A percentile compares a stretch with the other conserved stretches of the same genome.
These are phyloP conservation scores for Penicillium aurantiogriseum DNA, from an alignment of 2,329 filamentous ascomycete genomes.

Conservation along the genomic window DNA sequence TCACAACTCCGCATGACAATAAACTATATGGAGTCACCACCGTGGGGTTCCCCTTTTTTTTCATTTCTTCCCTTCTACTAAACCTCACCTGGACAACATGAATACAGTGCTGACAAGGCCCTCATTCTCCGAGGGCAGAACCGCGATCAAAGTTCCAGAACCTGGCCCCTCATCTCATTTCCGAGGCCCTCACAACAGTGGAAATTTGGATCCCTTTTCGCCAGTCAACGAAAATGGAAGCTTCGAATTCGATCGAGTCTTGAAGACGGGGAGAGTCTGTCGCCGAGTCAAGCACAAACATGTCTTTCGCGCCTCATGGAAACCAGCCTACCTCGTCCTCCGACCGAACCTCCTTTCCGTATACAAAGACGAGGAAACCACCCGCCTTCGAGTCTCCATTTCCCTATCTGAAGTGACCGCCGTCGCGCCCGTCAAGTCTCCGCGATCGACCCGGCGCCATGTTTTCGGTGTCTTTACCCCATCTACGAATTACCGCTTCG, in stretches of 20 bases:
- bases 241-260: conserved; percentile 90
- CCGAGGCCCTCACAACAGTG: conserved; percentile 35
- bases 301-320: conserved; percentile 79
- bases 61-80: conserved; percentile 1
- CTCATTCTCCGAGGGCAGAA: conserved; percentile 24
- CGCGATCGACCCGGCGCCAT: conserved; percentile 80
- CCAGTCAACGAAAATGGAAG: conserved; percentile 93
- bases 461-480: conserved; percentile 92
- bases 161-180: conserved; percentile 26
- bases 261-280: conserved; percentile 82
- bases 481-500: conserved; percentile 86
- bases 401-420: conserved; percentile 87
- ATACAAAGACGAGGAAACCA: conserved; percentile 89
- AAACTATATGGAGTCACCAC: conserved; percentile 4
- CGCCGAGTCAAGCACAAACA: conserved; percentile 94
- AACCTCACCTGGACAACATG: conserved; percentile 17
- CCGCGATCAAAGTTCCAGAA: conserved; percentile 31
- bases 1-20: conserved; percentile 5
- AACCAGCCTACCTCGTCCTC: conserved; percentile 81
- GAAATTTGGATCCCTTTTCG: conserved; percentile 65
- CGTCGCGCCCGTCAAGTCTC: conserved; percentile 82
- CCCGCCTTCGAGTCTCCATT: conserved; percentile 83
- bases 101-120: conserved; percentile 24
- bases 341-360: conserved; percentile 86
- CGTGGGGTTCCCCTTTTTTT: conserved; percentile 6